Conservation (phyloP, 345 rosid genomes). For the Nephelium lappaceum region DNA sequence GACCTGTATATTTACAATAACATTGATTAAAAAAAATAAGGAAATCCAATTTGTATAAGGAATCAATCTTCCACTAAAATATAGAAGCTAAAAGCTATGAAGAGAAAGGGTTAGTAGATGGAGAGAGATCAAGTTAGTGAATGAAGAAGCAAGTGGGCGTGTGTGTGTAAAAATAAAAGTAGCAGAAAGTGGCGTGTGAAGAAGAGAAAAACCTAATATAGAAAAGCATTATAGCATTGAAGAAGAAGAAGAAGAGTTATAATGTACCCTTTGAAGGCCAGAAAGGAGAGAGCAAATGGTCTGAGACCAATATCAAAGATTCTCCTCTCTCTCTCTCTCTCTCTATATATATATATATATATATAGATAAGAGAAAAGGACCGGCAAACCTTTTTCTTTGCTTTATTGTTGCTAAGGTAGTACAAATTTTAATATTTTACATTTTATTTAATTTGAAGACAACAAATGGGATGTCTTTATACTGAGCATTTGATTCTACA, state of each 20-base stretch:
- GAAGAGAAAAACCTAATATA: conserved; percentile 2
- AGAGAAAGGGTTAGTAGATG: conserved; percentile 1
- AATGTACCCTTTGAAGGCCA: conserved; percentile 28
- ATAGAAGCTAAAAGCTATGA: conserved; percentile 1
- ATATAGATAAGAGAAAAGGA: background rate
- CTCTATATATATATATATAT: too few relatives aligned
- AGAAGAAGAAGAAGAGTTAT: conserved; percentile 21
- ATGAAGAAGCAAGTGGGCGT: conserved; percentile 1
- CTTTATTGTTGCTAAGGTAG: background rate
- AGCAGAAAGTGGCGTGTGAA: conserved; percentile 18
- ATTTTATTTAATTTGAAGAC: background rate
- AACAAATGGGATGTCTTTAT: conserved; percentile 33
- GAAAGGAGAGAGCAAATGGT: background rate
- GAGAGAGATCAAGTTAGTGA: background rate
- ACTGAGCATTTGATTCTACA: conserved; percentile 41
- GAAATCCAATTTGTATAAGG: conserved; percentile 13
- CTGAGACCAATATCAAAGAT: conserved; percentile 13
- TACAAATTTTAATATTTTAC: background rate
- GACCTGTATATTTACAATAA: background rate
- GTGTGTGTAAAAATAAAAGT: conserved; percentile 4
- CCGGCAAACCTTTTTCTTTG: conserved; percentile 17
- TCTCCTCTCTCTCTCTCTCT: conserved; percentile 14
- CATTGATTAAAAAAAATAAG: conserved; percentile 4
- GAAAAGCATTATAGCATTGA: conserved; percentile 7
- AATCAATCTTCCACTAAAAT: conserved; percentile 15